Conservation (phyloP, 73 alveolate species). For the Durusdinium trenchii region DNA sequence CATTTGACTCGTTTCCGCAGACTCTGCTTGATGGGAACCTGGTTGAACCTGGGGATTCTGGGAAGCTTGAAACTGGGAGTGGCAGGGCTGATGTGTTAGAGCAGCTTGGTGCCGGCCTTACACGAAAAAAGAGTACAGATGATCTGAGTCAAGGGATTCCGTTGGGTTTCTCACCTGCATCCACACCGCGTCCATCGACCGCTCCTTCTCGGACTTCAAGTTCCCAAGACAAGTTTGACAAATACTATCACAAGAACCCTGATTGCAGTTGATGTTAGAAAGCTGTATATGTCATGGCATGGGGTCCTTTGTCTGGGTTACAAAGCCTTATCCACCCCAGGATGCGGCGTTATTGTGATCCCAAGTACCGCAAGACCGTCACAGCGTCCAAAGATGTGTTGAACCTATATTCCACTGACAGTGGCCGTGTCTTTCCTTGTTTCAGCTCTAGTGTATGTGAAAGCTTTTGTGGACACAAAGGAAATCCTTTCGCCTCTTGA, state of each 20-base stretch:
- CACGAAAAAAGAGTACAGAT: background rate
- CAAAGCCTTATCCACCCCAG: background rate
- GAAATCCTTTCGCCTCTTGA: too few species aligned
- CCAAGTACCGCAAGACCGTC: background rate
- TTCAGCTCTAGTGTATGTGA: too few species aligned
- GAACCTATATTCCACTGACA: background rate
- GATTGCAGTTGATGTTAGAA: background rate
- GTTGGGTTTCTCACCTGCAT: background rate
- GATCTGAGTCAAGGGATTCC: background rate
- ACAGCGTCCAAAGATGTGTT: background rate
- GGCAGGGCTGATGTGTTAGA: too few species aligned
- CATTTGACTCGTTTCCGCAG: too few species aligned
- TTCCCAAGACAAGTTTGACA: background rate
- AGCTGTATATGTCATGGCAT: background rate
- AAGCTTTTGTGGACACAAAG: too few species aligned
- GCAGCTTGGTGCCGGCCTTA: too few species aligned
- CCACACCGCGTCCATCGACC: background rate
- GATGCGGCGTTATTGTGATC: conserved; percentile 35
- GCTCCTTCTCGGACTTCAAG: background rate
- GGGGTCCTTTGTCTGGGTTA: background rate
- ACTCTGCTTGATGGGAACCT: too few species aligned
- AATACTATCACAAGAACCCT: background rate
- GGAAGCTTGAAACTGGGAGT: too few species aligned
- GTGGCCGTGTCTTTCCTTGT: conserved; percentile 4
- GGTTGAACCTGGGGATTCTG: too few species aligned